A percentile compares a stretch with the other conserved stretches of the same genome.
phyloP scores from a whole-genome alignment of 495 filamentous ascomycete species.

The Hypoxylon intermedium region DNA sequence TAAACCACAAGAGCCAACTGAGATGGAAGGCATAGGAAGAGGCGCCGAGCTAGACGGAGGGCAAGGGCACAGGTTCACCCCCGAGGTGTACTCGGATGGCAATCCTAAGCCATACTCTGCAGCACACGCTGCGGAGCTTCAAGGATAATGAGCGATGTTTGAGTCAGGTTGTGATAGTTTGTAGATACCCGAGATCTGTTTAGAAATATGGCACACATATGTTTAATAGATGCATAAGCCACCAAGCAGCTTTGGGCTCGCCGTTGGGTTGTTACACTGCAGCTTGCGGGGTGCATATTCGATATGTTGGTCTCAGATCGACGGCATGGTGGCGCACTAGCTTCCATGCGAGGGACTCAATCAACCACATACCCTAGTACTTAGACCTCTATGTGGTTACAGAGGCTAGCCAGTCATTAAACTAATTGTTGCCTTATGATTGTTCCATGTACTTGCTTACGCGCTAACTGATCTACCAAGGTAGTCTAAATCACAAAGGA shows the following conservation, averaged over 20 bases:
- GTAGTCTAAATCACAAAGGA: too few species aligned
- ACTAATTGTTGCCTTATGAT: too few species aligned
- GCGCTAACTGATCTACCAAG: too few species aligned
- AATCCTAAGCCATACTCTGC: neutral
- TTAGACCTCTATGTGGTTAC: too few species aligned
- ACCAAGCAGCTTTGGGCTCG: neutral
- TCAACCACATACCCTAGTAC: too few species aligned
- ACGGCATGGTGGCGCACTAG: too few species aligned
- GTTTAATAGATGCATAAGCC: slow-evolving; percentile 5
- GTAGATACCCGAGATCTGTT: slow-evolving; percentile 7
- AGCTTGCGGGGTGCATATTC: too few species aligned
- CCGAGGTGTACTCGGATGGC: slow-evolving; percentile 14
- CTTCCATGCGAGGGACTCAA: too few species aligned
- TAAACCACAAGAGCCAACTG: slow-evolving; percentile 20
- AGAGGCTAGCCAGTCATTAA: too few species aligned
- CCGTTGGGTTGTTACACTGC: neutral
- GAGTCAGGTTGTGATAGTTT: neutral
- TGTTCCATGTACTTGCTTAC: too few species aligned
- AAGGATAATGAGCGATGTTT: slow-evolving; percentile 8
- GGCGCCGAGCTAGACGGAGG: slow-evolving; percentile 22
- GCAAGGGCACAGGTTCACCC: slow-evolving; percentile 9
- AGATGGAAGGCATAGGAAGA: slow-evolving; percentile 10
- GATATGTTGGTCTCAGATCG: too few species aligned
- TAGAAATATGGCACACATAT: neutral
- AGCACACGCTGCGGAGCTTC: slow-evolving; percentile 16